Base-by-base conservation (phyloP, 257 asterid genomes). In the Cruciata laevipes region DNA sequence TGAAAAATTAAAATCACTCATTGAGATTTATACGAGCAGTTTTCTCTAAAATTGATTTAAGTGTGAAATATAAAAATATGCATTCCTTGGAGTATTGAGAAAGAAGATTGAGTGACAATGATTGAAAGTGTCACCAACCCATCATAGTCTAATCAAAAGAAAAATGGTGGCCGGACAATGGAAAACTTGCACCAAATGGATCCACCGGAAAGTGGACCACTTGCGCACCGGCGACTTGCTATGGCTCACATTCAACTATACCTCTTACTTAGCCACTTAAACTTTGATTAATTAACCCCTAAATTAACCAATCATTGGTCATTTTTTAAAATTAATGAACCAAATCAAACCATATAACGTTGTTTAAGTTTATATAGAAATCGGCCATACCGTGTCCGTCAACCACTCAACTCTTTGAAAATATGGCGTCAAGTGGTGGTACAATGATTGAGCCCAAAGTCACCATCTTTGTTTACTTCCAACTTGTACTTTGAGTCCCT, bases 131-230 rank as follows among this genome's bases (percentile, higher is more conserved):
- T 49, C 42, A 31, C 53, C 61, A 64, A 65, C 30, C 35, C 65
- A 13, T 17, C 57, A 27, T 25, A 18, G 38, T 40, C 42, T 7
- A 40, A 42, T 63, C 66, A 68, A 47, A 35, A 55, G 11, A 37
- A 61, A 73, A 67, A 59, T 51, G 63, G 56, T 51, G 66, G 21
- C 75, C 70, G 42, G 27, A 71, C 49, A 71, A 52, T n/a, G 16
- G 63, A 71, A 33, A 51, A 14, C 24, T 47, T 16, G 12, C 20
- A 47, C 14, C 47, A 59, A 59, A 60, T 66, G 61, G 63, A n/a
- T 64, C 69, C 61, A 52, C 61, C 12, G 33, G 44, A 47, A 42
- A 44, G 24, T 69, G 81, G 76, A 77, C 82, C 81, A 77, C 77
- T 69, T 72, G 58, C 67, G 31, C 81, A 68, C 40, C 74, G 31